phyloP scores from a whole-genome alignment of 2,329 filamentous ascomycete genomes.

The Ascosphaera aggregata region DNA sequence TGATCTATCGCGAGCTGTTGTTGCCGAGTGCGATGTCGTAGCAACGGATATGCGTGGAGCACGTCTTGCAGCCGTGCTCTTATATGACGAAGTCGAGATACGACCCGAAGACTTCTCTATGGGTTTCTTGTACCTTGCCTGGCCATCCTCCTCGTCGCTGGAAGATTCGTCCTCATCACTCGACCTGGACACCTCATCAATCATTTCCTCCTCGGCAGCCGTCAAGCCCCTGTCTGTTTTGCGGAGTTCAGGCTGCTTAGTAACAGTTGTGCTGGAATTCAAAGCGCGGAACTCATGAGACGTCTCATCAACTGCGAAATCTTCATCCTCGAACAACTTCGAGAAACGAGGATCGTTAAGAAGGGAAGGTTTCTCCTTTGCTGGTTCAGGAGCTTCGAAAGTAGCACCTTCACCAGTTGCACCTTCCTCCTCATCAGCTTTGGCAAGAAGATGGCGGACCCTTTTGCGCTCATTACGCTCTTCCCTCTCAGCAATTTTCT shows the following conservation, averaged over 20 bases:
- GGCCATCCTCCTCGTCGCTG: constrained; percentile 10
- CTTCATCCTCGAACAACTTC: constrained; percentile 74
- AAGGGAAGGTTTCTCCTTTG: constrained; percentile 30
- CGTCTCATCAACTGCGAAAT: constrained; percentile 76
- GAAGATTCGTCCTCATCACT: constrained; percentile 16
- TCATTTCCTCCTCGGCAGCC: constrained; percentile 36
- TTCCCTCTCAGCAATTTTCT: constrained; percentile 35
- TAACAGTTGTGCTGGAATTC: constrained; percentile 45
- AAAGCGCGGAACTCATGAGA: constrained; percentile 68
- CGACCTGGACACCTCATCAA: constrained; percentile 26
- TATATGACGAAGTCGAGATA: constrained; percentile 32
- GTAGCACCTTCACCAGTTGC: constrained; percentile 4
- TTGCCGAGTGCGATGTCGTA: constrained; percentile 22
- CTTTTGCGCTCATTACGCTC: constrained; percentile 28
- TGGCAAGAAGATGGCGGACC: constrained; percentile 25
- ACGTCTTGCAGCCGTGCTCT: constrained; percentile 25
- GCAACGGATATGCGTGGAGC: constrained; percentile 33
- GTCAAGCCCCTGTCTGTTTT: constrained; percentile 29
- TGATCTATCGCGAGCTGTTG: constrained; percentile 26
- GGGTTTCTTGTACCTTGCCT: constrained; percentile 8
- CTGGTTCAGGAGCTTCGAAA: constrained; percentile 5
- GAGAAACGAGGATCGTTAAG: constrained; percentile 73
- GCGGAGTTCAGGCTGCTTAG: constrained; percentile 5
- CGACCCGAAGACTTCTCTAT: constrained; percentile 13
- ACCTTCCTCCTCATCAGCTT: constrained; percentile 25